A percentile compares a stretch with the other conserved stretches of the same genome.
Evolutionary conservation across 495 filamentous ascomycete genomes (phyloP).

Genomic region (Xanthoparmelia taractica): DNA sequence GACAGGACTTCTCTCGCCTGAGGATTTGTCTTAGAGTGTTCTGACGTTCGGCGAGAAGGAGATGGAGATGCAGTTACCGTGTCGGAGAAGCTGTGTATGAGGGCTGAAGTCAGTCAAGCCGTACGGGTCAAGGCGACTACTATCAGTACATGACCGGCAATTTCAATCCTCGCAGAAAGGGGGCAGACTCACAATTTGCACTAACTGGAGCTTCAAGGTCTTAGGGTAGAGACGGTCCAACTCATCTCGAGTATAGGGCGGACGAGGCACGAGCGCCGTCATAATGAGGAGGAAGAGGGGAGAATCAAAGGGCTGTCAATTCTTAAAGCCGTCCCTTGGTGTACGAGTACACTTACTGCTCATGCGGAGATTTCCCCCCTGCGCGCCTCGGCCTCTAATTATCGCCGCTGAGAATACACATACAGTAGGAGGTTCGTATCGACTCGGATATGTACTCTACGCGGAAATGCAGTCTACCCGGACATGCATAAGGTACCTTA

Average conservation of each 20-base stretch:
- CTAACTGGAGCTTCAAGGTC: constrained; percentile 70
- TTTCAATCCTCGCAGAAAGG: background rate
- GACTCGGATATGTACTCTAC: too few species aligned
- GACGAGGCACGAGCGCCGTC: constrained; percentile 66
- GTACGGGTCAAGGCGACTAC: background rate
- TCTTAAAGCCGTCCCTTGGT: too few species aligned
- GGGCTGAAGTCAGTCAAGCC: background rate
- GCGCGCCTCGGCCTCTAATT: too few species aligned
- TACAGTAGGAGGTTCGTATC: too few species aligned
- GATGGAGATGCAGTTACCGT: constrained; percentile 46
- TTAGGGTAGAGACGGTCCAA: constrained; percentile 73
- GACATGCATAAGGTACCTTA: too few species aligned
- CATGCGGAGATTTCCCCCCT: too few species aligned
- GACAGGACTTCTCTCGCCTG: constrained; percentile 48
- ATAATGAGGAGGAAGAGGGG: constrained; percentile 39
- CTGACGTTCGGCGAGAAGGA: background rate
- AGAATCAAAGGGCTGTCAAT: background rate
- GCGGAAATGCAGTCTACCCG: too few species aligned
- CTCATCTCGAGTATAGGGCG: constrained; percentile 74
- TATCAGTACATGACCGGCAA: background rate
- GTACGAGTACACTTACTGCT: too few species aligned
- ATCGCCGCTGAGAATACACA: too few species aligned
- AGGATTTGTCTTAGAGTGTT: background rate
- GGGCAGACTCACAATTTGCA: constrained; percentile 62
- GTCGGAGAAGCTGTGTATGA: constrained; percentile 59